phyloP scores from a whole-genome alignment of 2,329 filamentous ascomycete species.

The Huntiella bhutanensis region DNA sequence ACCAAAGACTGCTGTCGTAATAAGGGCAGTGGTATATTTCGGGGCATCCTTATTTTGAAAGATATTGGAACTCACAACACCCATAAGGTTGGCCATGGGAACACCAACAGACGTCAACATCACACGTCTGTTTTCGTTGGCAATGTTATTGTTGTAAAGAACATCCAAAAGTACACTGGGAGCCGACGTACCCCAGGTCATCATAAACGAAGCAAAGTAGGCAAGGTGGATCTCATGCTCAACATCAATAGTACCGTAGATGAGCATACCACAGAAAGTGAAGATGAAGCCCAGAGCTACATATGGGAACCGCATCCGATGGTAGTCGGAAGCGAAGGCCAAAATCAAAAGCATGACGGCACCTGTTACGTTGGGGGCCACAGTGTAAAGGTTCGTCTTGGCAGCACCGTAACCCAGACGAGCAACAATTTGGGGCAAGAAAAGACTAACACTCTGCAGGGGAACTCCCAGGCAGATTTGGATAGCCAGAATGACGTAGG shows the following conservation, averaged over 20 bases:
- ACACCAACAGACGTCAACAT: conserved; percentile 54
- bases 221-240: conserved; percentile 41
- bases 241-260: conserved; percentile 54
- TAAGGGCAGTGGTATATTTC: conserved; percentile 45
- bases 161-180: conserved; percentile 50
- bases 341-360: conserved; percentile 54
- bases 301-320: conserved; percentile 52
- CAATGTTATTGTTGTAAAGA: conserved; percentile 67
- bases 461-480: conserved; percentile 42
- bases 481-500: conserved; percentile 31
- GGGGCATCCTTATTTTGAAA: conserved; percentile 46
- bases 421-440: conserved; percentile 35
- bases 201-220: conserved; percentile 65
- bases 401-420: conserved; percentile 29
- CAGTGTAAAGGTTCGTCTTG: conserved; percentile 61
- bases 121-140: conserved; percentile 54
- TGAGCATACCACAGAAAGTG: conserved; percentile 60
- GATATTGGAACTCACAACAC: conserved; percentile 48
- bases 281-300: conserved; percentile 55
- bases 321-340: conserved; percentile 50
- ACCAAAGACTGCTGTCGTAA: conserved; percentile 47
- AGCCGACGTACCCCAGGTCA: conserved; percentile 62
- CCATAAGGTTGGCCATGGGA: conserved; percentile 60
- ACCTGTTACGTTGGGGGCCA: conserved; percentile 60
- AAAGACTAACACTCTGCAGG: conserved; percentile 33